Evolutionary conservation across 2,329 filamentous ascomycete genomes (phyloP).

Genomic region (Colletotrichum orbiculare): DNA sequence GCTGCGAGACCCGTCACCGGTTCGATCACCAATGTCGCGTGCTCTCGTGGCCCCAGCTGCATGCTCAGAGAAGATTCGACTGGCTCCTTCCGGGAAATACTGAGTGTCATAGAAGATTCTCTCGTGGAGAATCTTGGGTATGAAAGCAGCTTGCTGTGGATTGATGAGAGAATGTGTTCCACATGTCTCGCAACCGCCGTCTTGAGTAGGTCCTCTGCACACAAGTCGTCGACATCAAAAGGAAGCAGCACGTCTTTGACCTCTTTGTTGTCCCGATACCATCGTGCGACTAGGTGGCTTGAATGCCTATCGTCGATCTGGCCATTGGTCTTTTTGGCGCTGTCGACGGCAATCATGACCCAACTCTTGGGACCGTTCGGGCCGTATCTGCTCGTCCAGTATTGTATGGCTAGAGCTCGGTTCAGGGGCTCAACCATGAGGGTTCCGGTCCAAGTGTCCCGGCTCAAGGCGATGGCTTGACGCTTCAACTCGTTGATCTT

Average conservation of each 20-base stretch:
- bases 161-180: conserved; percentile 75
- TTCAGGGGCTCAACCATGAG: conserved; percentile 83
- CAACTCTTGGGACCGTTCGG: conserved; percentile 80
- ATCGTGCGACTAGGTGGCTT: conserved; percentile 73
- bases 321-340: conserved; percentile 62
- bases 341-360: conserved; percentile 87
- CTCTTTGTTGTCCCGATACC: conserved; percentile 87
- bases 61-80: conserved; percentile 75
- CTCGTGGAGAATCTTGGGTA: conserved; percentile 71
- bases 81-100: conserved; percentile 70
- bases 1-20: conserved; percentile 81
- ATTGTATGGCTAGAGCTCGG: conserved; percentile 86
- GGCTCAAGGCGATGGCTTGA: conserved; percentile 78
- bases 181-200: conserved; percentile 81
- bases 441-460: conserved; percentile 80
- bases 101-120: conserved; percentile 68
- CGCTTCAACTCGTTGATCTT: conserved; percentile 86
- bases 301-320: conserved; percentile 55
- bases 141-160: conserved; percentile 69
- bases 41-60: conserved; percentile 73
- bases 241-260: conserved; percentile 74
- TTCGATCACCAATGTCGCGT: conserved; percentile 75
- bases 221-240: conserved; percentile 75
- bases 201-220: conserved; percentile 78
- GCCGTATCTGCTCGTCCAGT: conserved; percentile 78